Base-by-base conservation (phyloP, 257 asterid species). In the Lithospermum erythrorhizon region DNA sequence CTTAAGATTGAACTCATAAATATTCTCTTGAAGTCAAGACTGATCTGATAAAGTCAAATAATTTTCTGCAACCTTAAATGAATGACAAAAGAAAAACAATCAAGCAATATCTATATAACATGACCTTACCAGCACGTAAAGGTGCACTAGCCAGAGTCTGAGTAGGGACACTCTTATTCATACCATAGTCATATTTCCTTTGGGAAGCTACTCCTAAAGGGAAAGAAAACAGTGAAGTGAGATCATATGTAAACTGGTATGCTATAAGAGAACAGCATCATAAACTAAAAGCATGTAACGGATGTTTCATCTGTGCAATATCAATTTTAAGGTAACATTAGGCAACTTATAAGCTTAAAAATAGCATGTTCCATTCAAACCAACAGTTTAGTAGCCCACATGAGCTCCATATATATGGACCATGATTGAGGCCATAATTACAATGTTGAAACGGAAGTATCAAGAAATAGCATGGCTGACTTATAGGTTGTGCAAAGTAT, bases 121-220 rank as follows among this genome's bases (percentile, higher is more conserved):
- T 53, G 66, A 70, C 72, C 81, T 77, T 82, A 86, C 96, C 94
- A 74, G 94, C 82, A 62, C 94, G 88, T 68, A 71, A 60, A 41
- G 93, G 87, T 70, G 70, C 82, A 64, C 58, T 59, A 66, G 73
- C 64, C 47, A 65, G 57, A 49, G 65, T 70, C 61, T 55, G 47
- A 58, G 73, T 73, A 63, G 68, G 64, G 60, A 63, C 68, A 52
- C 60, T 64, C 58, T 68, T 65, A 58, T 72, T 67, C 21, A 48
- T 37, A 61, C 60, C 64, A 70, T 62, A 65, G 75, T 71, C 72
- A 59, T 68, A 65, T 64, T 67, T 65, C 64, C 55, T 55, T 35
- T 75, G 70, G 66, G 75, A 66, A 66, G 64, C 72, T 62, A 22
- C 69, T 56, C 65, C 72, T 64, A 58, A 13, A 37, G 54, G 45